phyloP scores from a whole-genome alignment of 1,284 basidiomycete species.

The Tetrapyrgos nigripes region DNA sequence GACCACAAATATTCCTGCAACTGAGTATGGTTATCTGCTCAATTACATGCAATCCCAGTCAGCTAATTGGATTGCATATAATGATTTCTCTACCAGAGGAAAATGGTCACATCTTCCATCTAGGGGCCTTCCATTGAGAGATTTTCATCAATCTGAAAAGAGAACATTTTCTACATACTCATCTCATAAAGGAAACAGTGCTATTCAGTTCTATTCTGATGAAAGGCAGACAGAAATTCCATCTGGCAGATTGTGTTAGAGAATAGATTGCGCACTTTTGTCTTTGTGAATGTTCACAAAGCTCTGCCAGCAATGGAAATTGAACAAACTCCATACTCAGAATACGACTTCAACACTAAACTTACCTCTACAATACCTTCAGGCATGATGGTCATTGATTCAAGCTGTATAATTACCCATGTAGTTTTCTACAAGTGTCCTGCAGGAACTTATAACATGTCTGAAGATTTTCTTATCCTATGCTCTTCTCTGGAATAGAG shows the following conservation, averaged over 20 bases:
- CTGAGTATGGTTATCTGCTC: neutral
- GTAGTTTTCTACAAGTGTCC: constrained; percentile 15
- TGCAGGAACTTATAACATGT: constrained; percentile 10
- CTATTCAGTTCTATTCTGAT: constrained; percentile 17
- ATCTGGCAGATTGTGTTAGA: constrained; percentile 21
- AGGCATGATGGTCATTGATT: constrained; percentile 15
- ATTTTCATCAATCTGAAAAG: constrained; percentile 1
- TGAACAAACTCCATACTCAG: constrained; percentile 5
- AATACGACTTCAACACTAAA: neutral
- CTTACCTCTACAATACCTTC: constrained; percentile 4
- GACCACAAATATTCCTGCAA: neutral
- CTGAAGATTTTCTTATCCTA: too few relatives aligned
- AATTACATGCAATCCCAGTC: neutral
- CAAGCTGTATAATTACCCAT: constrained; percentile 19
- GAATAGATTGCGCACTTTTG: constrained; percentile 10
- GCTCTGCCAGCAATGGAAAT: neutral
- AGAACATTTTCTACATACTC: constrained; percentile 1
- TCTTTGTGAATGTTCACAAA: constrained; percentile 12
- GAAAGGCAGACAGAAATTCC: neutral
- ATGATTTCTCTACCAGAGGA: neutral
- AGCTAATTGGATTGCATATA: neutral
- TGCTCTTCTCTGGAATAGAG: too few relatives aligned
- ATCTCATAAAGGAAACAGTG: constrained; percentile 14
- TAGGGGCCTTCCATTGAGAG: neutral
- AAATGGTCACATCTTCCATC: neutral